These are phyloP conservation scores for Kockovaella imperatae DNA, from an alignment of 768 basidiomycete genomes.

Conservation along the genomic window DNA sequence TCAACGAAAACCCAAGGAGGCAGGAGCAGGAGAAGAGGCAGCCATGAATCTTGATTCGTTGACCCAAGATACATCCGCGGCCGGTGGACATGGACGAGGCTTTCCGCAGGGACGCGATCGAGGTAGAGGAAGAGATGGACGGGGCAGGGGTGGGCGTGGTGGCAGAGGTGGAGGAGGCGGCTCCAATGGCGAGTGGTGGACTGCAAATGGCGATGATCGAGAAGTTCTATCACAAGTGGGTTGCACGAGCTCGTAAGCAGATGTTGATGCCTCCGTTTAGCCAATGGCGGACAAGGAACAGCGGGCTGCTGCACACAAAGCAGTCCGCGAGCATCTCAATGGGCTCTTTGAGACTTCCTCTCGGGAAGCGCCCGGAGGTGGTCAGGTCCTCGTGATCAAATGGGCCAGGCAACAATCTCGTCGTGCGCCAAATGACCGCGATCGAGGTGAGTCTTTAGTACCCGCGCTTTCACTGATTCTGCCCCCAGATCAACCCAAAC, in stretches of 20 bases:
- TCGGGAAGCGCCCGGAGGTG: constrained; percentile 48
- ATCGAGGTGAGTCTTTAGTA: neutral
- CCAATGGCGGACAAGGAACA: constrained; percentile 72
- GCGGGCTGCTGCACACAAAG: constrained; percentile 73
- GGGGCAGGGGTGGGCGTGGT: constrained; percentile 29
- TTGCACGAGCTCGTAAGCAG: constrained; percentile 14
- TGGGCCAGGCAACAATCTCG: constrained; percentile 49
- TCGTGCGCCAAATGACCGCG: neutral
- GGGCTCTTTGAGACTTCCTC: constrained; percentile 82
- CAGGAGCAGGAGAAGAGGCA: constrained; percentile 22
- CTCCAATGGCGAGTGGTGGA: constrained; percentile 20
- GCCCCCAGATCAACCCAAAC: constrained; percentile 13
- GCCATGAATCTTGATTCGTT: constrained; percentile 29
- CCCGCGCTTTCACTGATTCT: neutral
- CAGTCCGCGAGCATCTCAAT: constrained; percentile 67
- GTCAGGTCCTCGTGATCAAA: constrained; percentile 69
- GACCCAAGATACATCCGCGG: neutral
- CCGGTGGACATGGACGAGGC: constrained; percentile 17
- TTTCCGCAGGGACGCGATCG: constrained; percentile 40
- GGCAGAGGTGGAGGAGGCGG: constrained; percentile 25
- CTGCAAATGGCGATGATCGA: constrained; percentile 56
- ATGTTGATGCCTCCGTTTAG: constrained; percentile 51
- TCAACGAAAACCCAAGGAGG: constrained; percentile 10
- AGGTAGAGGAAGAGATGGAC: constrained; percentile 28
- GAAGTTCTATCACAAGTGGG: constrained; percentile 75